phyloP scores from a whole-genome alignment of 495 filamentous ascomycete genomes.

The Podospora pseudopauciseta region DNA sequence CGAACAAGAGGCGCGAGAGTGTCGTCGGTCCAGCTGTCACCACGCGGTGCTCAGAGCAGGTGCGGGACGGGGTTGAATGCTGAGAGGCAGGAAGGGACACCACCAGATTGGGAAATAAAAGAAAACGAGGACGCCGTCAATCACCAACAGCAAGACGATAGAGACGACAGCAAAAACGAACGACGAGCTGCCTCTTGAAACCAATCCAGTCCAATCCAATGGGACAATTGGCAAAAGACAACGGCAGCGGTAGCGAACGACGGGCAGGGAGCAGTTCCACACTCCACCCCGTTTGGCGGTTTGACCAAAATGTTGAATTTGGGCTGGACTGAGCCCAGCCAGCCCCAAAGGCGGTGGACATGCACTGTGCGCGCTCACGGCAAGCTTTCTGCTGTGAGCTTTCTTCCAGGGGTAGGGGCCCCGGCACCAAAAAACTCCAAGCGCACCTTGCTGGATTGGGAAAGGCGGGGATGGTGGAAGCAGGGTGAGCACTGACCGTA shows the following conservation, averaged over 20 bases:
- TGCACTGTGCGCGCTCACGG: background rate
- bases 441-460: background rate
- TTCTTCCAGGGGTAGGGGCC: background rate
- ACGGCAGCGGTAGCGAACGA: slow-evolving; percentile 5
- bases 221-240: slow-evolving; percentile 3
- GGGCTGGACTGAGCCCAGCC: slow-evolving; percentile 9
- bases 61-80: background rate
- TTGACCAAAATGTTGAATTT: slow-evolving; percentile 25
- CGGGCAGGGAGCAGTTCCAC: slow-evolving; percentile 5
- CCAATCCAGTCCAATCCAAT: slow-evolving; percentile 5
- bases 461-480: background rate
- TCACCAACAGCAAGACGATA: background rate
- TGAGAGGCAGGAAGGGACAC: background rate
- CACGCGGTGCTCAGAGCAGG: background rate
- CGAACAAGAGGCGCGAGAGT: background rate
- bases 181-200: background rate
- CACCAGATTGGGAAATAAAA: background rate
- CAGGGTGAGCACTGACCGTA: background rate
- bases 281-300: slow-evolving; percentile 18
- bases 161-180: slow-evolving; percentile 6
- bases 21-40: background rate
- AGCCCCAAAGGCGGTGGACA: slow-evolving; percentile 1
- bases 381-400: slow-evolving; percentile 1
- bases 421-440: background rate
- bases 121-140: background rate